Base-by-base conservation (phyloP, 805 yeast genomes). In the Starmerella floricola region DNA sequence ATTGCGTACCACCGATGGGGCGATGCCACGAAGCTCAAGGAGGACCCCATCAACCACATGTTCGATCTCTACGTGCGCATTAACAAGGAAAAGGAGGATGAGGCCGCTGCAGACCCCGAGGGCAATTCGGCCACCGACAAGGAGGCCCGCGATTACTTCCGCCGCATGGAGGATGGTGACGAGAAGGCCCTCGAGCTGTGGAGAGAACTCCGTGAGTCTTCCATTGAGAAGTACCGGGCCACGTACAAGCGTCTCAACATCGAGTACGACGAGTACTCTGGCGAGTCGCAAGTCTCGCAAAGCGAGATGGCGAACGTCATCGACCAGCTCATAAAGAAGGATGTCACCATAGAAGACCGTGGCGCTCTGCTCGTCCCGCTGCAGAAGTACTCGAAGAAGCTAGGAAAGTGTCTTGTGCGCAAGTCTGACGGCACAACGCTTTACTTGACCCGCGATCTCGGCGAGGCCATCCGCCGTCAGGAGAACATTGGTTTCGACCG, bases 351-450 rank as follows among this genome's bases (percentile, higher is more conserved):
- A 48, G 93, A 77, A 62, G 96, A 88, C 64, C 76, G 77, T 57
- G 98, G 98, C 51, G 97, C 98, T 31, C 66, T 75, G 55, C 71
- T 88, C 47, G 80, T 91, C 51, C 95, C 91, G 60, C 72, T 91
- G 61, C 76, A 83, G 51, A 74, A 74, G 55, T 78, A 78, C 66
- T 81, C 80, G 69, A 87, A 88, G 71, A 87, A 87, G 61, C 71
- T 91, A 47, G 97, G 96, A 51, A 88, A 87, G 66, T 83, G 84
- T 43, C 73, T 91, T 50, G 88, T 91, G 38, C 85, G 85, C 62
- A 93, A 91, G 65, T 77, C 85, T 19, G 98, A 91, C 61, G 97
- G 97, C 61, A 83, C 99, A 19, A 82, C 95, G 15, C 68, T 91
- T 48, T 91, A 91, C 62, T 64, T 91, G 57, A 87, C 97, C 49